Base-by-base conservation (phyloP, 1,284 basidiomycete species). In the Trichosporon sp. region DNA sequence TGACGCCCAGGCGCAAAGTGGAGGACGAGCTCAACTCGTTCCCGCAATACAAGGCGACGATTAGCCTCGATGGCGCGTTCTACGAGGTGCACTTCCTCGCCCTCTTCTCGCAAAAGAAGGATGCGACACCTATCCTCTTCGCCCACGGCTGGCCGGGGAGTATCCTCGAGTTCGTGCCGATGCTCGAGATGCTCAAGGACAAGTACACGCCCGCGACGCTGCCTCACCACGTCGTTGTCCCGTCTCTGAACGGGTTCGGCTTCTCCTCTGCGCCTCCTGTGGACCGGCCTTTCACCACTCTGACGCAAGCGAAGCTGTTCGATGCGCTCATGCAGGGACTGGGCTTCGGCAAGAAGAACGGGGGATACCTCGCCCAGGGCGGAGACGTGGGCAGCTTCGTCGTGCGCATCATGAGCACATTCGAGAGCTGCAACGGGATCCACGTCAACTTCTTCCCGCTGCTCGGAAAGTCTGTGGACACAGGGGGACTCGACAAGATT, bases 141-240 rank as follows among this genome's bases (percentile, higher is more conserved):
- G 73, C 77, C 32, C 83, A 84, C 66, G 83, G 83, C 10, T 84
- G 83, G 83, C 83, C 83, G 63, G 81, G 83, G 12, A 75, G 70
- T n/a, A 74, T 80, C 43, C 75, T 79, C 72, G 81, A 83, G 69
- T 80, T 83, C 71, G 66, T 80, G 0, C 80, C 81, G 0, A 68
- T 83, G 70, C 70, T 81, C 26, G 56, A 76, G 8, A 73, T 74
- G 54, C 71, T 81, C 16, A 61, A 68, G n/a, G 64, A 67, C 43
- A 75, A 46, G n/a, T 78, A 77, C 70, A 77, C 70, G 8, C 80
- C 80, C 8, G 72, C 71, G 6, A 73, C 69, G 14, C 69, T 80
- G 14, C 76, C 78, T 26, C 80, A 76, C 70, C 75, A 80, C 71
- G 38, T 81, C 31, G 70, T 80, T 71, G 76, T 78, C 16, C 80